Conservation (phyloP, 2,329 filamentous ascomycete genomes). For the Gnomoniopsis smithogilvyi region DNA sequence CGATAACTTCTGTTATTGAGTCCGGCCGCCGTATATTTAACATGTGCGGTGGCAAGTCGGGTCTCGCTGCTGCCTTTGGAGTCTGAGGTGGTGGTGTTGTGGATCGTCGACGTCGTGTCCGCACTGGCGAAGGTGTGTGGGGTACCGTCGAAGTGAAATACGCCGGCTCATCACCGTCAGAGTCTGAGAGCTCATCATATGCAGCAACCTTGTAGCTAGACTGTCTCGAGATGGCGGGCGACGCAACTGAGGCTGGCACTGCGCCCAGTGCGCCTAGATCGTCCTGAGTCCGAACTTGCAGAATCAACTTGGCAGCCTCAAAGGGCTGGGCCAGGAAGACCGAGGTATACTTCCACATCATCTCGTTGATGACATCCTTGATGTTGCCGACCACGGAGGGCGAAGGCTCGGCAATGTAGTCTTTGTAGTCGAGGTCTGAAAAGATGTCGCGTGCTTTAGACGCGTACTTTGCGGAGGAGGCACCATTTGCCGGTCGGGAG, state of each 20-base stretch:
- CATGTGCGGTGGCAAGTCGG: conserved; percentile 49
- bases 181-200: conserved; percentile 48
- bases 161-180: conserved; percentile 72
- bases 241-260: conserved; percentile 17
- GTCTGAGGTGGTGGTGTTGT: conserved; percentile 29
- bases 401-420: conserved; percentile 75
- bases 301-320: conserved; percentile 90
- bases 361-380: conserved; percentile 76
- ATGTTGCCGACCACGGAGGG: conserved; percentile 72
- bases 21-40: conserved; percentile 71
- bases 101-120: conserved; percentile 30
- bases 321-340: conserved; percentile 92
- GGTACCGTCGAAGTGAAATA: conserved; percentile 74
- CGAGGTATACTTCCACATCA: conserved; percentile 88
- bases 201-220: conserved; percentile 20
- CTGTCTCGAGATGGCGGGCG: conserved; percentile 12
- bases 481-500: conserved; percentile 31
- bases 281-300: conserved; percentile 70
- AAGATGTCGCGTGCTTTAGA: conserved; percentile 79
- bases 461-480: conserved; percentile 45
- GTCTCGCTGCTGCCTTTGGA: conserved; percentile 33
- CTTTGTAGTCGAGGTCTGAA: conserved; percentile 87
- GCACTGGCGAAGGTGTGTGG: conserved; percentile 50
- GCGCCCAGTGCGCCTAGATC: conserved; percentile 36
- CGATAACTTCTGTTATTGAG: conserved; percentile 81